Base-by-base conservation (phyloP, 2,329 filamentous ascomycete genomes). In the Cladosporium sp. region DNA sequence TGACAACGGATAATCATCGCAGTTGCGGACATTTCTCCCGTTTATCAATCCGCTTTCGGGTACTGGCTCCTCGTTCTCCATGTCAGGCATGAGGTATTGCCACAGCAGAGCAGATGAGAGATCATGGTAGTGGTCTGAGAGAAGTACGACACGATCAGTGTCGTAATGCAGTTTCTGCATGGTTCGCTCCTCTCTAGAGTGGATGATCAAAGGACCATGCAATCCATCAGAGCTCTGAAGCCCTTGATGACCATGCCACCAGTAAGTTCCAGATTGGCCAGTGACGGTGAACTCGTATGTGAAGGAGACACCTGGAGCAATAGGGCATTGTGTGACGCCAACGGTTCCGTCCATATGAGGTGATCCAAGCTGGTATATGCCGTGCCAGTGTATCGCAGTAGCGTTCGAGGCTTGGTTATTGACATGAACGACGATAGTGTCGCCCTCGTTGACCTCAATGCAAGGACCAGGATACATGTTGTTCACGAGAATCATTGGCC, bases 51-150 rank as follows among this genome's bases (percentile, higher is more conserved):
- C 76, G 17, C 74, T 70, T 50, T 82, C 67, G 0, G 76, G 76
- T 1, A 78, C 80, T 0, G 86, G 86, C 66, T 89, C 86, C 0
- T 82, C 79, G 42, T 78, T 78, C 37, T 78, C 76, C 65, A 78
- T 69, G 14, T 75, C 75, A 0, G 75, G 75, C 11, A 70, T 73
- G 2, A 88, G 77, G 60, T 86, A 85, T 17, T 80, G 74, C 68
- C 80, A 78, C 3, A 85, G 67, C 0, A 84, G 71, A 1, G 69
- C 67, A 6, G 74, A 73, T 9, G 76, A 77, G 1, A 74, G 68
- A 52, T 87, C 82, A 64, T 89, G 85, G 62, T 90, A 89, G 70
- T 88, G 84, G 63, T 90, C 87, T 25, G 84, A 84, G 4, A 90
- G 71, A 70, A 88, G 81, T 7, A 89, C 65, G 0, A 88, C 75